Conservation (phyloP, 441 rosid species). For the Erysimum cheiri region DNA sequence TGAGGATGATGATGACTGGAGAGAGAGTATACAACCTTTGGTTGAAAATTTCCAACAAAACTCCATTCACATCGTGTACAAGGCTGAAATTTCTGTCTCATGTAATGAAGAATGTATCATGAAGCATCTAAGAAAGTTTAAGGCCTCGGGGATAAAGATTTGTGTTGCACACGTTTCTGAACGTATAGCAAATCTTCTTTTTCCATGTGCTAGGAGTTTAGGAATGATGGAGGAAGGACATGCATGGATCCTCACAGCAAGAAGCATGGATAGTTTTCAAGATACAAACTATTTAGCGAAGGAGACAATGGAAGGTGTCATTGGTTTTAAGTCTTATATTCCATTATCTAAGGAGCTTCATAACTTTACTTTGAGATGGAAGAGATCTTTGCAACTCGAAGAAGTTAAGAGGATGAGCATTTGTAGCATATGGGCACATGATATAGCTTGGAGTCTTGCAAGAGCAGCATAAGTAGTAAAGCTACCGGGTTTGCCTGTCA, state of each 20-base stretch:
- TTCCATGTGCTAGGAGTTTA: neutral
- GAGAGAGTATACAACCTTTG: neutral
- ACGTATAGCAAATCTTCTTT: neutral
- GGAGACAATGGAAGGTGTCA: neutral
- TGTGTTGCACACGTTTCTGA: neutral
- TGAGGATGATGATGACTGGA: neutral
- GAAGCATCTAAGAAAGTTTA: neutral
- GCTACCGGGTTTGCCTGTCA: neutral
- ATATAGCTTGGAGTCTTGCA: neutral
- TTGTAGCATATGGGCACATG: neutral
- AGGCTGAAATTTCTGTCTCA: neutral
- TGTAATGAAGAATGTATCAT: neutral
- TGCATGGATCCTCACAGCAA: neutral
- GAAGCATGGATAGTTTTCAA: neutral
- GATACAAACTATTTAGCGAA: neutral
- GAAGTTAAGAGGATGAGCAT: neutral
- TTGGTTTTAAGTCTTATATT: neutral
- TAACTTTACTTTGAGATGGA: conserved; percentile 1
- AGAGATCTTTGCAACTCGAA: neutral
- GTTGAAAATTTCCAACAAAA: neutral
- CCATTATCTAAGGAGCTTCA: neutral
- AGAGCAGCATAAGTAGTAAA: neutral
- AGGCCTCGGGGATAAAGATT: neutral
- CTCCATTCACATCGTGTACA: neutral
- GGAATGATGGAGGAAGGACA: neutral